Evolutionary conservation across 73 alveolate genomes (phyloP).

Genomic region (Paramecium caudatum): DNA sequence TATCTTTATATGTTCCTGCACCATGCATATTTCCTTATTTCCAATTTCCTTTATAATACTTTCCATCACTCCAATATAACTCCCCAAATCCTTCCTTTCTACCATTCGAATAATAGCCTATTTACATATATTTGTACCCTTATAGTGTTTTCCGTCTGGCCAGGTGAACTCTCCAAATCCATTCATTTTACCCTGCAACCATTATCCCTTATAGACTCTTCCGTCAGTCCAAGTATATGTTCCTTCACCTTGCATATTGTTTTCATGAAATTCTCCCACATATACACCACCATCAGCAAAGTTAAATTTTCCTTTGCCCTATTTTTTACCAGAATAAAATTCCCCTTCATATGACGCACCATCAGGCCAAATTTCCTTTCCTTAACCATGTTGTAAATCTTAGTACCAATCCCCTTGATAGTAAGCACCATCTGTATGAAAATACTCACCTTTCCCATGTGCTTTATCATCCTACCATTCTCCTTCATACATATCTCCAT

Average conservation of each 20-base stretch:
- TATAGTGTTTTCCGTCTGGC: constrained; percentile 79
- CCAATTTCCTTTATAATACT: constrained; percentile 85
- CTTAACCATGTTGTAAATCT: constrained; percentile 72
- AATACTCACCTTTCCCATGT: constrained; percentile 85
- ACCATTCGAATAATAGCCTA: constrained; percentile 82
- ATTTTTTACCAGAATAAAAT: constrained; percentile 50
- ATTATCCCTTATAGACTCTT: constrained; percentile 83
- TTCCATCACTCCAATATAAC: constrained; percentile 78
- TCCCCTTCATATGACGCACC: constrained; percentile 73
- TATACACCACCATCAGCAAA: constrained; percentile 52
- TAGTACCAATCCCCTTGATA: constrained; percentile 76
- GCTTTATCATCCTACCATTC: constrained; percentile 71
- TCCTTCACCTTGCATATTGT: constrained; percentile 84
- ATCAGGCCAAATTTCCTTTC: constrained; percentile 69
- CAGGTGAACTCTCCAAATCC: constrained; percentile 86
- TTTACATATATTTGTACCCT: constrained; percentile 25
- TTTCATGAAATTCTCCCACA: constrained; percentile 80
- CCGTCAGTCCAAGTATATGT: constrained; percentile 82
- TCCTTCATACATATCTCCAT: constrained; percentile 79
- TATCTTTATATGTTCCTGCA: constrained; percentile 76
- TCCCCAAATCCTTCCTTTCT: constrained; percentile 81
- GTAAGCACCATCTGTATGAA: constrained; percentile 70
- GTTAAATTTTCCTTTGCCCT: constrained; percentile 65
- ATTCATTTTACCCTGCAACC: constrained; percentile 81
- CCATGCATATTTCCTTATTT: constrained; percentile 87